phyloP scores from a whole-genome alignment of 345 rosid genomes.

The Eucalyptus viminalis region DNA sequence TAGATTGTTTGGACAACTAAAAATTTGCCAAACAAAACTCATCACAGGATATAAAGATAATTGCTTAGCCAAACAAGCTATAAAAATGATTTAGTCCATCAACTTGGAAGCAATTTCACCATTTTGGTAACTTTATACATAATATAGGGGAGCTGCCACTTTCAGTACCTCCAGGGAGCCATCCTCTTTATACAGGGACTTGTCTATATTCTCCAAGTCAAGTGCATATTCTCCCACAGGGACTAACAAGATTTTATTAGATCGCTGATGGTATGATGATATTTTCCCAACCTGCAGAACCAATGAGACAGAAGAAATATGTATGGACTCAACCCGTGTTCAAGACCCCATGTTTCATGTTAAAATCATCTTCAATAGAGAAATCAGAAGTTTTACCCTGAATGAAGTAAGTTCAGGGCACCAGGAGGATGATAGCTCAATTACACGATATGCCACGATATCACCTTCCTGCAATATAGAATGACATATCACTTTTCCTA shows the following conservation, averaged over 20 bases:
- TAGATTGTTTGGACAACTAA: neutral
- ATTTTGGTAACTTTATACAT: neutral
- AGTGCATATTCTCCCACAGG: constrained; percentile 59
- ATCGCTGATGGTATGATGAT: constrained; percentile 34
- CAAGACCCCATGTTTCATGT: neutral
- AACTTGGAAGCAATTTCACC: neutral
- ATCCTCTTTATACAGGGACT: constrained; percentile 53
- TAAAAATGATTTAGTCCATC: neutral
- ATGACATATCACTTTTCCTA: neutral
- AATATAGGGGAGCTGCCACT: neutral
- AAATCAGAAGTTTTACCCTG: constrained; percentile 29
- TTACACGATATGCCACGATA: constrained; percentile 73
- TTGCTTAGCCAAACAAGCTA: neutral
- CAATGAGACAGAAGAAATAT: neutral
- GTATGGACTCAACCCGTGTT: neutral
- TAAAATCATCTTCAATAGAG: neutral
- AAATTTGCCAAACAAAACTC: neutral
- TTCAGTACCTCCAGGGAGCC: constrained; percentile 60
- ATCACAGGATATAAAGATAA: neutral
- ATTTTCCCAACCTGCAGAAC: constrained; percentile 71
- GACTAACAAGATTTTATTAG: constrained; percentile 38
- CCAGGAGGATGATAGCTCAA: constrained; percentile 88
- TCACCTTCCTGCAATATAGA: constrained; percentile 66
- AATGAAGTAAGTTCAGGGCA: constrained; percentile 78
- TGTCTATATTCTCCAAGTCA: constrained; percentile 24